These are phyloP conservation scores for Aspergillus pseudotamarii DNA, from an alignment of 2,329 filamentous ascomycete genomes.

Conservation along the genomic window DNA sequence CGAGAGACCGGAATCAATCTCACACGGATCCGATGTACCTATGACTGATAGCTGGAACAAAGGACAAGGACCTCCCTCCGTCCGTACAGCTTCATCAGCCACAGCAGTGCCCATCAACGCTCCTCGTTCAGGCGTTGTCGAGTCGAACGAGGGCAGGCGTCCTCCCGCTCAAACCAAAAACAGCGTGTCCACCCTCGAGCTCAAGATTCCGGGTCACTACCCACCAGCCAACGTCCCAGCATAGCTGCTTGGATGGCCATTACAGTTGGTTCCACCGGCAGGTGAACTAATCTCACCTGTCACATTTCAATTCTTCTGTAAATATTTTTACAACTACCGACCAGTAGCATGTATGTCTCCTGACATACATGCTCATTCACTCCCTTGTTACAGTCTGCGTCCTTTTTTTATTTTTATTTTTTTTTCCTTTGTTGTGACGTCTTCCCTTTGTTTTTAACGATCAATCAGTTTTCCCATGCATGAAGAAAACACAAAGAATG, in stretches of 20 bases:
- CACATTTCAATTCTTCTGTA: conserved; percentile 5
- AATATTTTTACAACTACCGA: conserved; percentile 5
- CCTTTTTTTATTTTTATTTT: neutral
- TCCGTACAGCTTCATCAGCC: neutral
- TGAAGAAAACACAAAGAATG: neutral
- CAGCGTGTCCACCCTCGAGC: conserved; percentile 35
- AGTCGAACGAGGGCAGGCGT: conserved; percentile 11
- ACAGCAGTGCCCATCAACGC: neutral
- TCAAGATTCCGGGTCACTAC: conserved; percentile 41
- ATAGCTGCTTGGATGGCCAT: conserved; percentile 13
- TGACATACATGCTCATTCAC: neutral
- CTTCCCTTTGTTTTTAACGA: conserved; percentile 7
- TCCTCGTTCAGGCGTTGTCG: neutral
- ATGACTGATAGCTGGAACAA: neutral
- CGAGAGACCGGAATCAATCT: conserved; percentile 20
- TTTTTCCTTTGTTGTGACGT: neutral
- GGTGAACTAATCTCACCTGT: neutral
- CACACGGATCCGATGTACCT: neutral
- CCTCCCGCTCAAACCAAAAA: conserved; percentile 26
- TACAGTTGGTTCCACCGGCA: neutral
- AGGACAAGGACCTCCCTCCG: conserved; percentile 1
- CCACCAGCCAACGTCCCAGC: conserved; percentile 35
- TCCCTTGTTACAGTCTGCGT: neutral
- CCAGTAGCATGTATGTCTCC: conserved; percentile 4
- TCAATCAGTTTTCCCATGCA: neutral